phyloP scores from a whole-genome alignment of 2,329 filamentous ascomycete genomes.

The Microascus cirrosus region DNA sequence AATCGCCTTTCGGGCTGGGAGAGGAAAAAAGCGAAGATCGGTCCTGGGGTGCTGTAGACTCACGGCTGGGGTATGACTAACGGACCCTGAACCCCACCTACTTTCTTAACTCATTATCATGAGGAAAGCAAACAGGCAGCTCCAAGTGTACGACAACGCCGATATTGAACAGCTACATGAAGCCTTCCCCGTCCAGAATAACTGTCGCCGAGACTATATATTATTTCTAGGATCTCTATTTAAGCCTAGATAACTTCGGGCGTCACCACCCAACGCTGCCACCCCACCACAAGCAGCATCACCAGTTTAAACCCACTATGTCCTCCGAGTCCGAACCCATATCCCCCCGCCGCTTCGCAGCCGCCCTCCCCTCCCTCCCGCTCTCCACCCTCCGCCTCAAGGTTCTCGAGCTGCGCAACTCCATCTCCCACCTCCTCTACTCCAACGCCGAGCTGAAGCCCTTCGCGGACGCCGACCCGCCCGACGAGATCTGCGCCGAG shows the following conservation, averaged over 20 bases:
- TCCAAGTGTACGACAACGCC: background rate
- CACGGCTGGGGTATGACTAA: background rate
- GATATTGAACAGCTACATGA: background rate
- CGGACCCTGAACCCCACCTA: background rate
- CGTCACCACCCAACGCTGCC: background rate
- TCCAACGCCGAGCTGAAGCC: conserved; percentile 64
- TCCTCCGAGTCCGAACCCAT: conserved; percentile 48
- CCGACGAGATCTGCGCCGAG: conserved; percentile 62
- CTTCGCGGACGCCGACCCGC: conserved; percentile 38
- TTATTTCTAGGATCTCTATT: background rate
- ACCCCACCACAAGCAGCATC: background rate
- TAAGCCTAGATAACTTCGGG: background rate
- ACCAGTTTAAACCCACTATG: background rate
- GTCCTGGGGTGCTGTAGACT: background rate
- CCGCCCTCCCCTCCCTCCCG: conserved; percentile 56
- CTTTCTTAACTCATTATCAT: background rate
- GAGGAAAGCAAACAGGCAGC: background rate
- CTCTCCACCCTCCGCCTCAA: conserved; percentile 60
- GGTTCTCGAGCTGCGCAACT: conserved; percentile 65
- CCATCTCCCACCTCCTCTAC: conserved; percentile 60
- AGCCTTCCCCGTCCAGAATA: background rate
- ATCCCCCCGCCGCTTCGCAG: conserved; percentile 49
- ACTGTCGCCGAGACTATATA: background rate
- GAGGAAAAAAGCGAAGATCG: background rate
- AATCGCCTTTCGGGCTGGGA: background rate